Base-by-base conservation (phyloP, 345 rosid genomes). In the Boechera stricta region DNA sequence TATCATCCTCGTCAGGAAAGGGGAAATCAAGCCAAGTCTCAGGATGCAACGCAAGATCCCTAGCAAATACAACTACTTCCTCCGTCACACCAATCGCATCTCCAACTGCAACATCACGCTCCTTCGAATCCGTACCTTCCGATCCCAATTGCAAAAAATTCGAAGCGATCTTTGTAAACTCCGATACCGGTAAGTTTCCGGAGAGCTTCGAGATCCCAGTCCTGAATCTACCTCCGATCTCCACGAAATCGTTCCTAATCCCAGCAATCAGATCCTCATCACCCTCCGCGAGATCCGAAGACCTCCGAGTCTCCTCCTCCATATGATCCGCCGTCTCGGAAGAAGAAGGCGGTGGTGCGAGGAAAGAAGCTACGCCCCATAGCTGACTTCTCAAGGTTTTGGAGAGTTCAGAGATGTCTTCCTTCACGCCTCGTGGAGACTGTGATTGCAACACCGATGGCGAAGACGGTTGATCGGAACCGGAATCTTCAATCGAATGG, bases 1-100 rank as follows among this genome's bases (percentile, higher is more conserved):
- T 38, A 75, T 86, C 87, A 5, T 92, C 98, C 69, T 95, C 98
- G 7, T 85, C 86, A 44, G 94, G 98, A 16, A 92, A 86, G 13
- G 99, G 96, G 32, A 92, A 92, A 87, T 92, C 98, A 70, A 92
- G 76, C 99, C 99, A 95, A 15, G 98, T 92, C 82, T 95, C 97
- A 0, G 98, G 98, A 86, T 92, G 98, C 85, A 89, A 79, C 28
- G 96, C 91, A 54, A 92, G 90, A 64, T 95, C 94, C 63, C 86
- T 82, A 0, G 98, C 99, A 54, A 92, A 95, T 5, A 89, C 85
- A 84, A 95, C 80, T 21, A 92, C 96, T 86, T 92, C 98, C 41
- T 89, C 93, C 5, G 89, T 90, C 41, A 95, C 84, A 79, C 99
- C 98, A 10, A 88, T 74, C 5, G 81, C 88, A 74, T 76, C 73